Percentiles rank a stretch among this genome's conserved stretches.
Conservation (phyloP, 768 basidiomycete species). For the Hemileccinum rubropunctum region DNA sequence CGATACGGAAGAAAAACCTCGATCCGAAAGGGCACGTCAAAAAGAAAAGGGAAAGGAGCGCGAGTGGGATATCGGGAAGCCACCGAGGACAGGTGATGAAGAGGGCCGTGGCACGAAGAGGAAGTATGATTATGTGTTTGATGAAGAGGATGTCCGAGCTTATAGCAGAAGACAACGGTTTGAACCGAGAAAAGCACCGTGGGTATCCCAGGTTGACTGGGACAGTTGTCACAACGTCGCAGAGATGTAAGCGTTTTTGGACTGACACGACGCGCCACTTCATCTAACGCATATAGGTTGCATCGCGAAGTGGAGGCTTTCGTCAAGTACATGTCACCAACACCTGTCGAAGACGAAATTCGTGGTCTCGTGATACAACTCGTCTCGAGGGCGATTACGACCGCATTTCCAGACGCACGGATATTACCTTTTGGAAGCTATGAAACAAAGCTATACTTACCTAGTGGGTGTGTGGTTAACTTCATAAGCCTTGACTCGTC, state of each 20-base stretch:
- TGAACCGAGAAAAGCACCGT: conserved; percentile 57
- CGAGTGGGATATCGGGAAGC: conserved; percentile 42
- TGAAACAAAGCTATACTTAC: conserved; percentile 91
- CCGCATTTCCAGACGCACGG: conserved; percentile 73
- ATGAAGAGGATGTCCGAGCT: conserved; percentile 40
- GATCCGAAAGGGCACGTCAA: conserved; percentile 16
- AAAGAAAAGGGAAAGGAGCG: conserved; percentile 29
- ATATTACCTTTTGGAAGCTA: conserved; percentile 91
- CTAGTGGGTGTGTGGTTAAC: conserved; percentile 66
- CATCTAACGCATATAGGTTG: conserved; percentile 48
- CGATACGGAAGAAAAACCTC: conserved; percentile 15
- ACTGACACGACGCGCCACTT: conserved; percentile 4
- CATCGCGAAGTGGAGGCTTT: conserved; percentile 87
- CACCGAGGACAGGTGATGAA: conserved; percentile 19
- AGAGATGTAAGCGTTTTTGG: conserved; percentile 62
- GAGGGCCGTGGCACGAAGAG: conserved; percentile 39
- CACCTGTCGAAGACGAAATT: conserved; percentile 80
- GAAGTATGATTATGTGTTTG: conserved; percentile 42
- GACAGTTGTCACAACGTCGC: conserved; percentile 72
- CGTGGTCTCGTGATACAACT: conserved; percentile 68
- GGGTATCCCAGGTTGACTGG: conserved; percentile 72
- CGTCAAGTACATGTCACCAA: conserved; percentile 83
- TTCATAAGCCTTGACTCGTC: not conserved
- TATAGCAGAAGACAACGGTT: conserved; percentile 51
- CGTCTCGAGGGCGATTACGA: conserved; percentile 62